Evolutionary conservation across 2,329 filamentous ascomycete species (phyloP).

Genomic region (Cladorrhinum sp.): DNA sequence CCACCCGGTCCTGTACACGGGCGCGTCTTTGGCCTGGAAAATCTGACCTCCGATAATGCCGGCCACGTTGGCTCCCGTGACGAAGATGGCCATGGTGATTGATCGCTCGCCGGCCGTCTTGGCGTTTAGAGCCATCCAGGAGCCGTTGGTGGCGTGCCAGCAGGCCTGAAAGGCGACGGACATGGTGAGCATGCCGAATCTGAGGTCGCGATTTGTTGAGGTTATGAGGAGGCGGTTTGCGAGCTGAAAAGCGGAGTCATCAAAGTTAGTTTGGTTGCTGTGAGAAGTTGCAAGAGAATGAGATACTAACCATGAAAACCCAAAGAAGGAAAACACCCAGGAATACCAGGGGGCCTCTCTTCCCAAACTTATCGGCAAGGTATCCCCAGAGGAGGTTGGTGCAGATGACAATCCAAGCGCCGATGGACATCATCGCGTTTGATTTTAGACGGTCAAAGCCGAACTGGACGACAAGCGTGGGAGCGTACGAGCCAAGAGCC

Average conservation of each 20-base stretch:
- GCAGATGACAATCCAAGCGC: slow-evolving; percentile 35
- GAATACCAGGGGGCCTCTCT: slow-evolving; percentile 30
- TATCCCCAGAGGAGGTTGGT: slow-evolving; percentile 35
- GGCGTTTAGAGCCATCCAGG: slow-evolving; percentile 26
- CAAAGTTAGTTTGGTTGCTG: not conserved
- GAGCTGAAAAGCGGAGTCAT: slow-evolving; percentile 20
- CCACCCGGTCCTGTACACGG: slow-evolving; percentile 25
- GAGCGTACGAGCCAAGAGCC: slow-evolving; percentile 32
- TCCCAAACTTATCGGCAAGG: slow-evolving; percentile 26
- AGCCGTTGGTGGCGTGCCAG: slow-evolving; percentile 29
- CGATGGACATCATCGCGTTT: slow-evolving; percentile 37
- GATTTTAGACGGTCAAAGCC: slow-evolving; percentile 36
- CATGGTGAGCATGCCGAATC: slow-evolving; percentile 31
- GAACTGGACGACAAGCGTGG: slow-evolving; percentile 34
- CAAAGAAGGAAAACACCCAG: slow-evolving; percentile 30
- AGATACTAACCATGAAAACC: slow-evolving; percentile 28
- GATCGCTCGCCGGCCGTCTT: slow-evolving; percentile 24
- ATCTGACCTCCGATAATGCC: slow-evolving; percentile 28
- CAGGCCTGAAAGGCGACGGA: slow-evolving; percentile 29
- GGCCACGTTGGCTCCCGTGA: slow-evolving; percentile 27
- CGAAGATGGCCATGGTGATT: slow-evolving; percentile 27
- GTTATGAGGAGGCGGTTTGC: slow-evolving; percentile 30
- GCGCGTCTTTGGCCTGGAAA: slow-evolving; percentile 24
- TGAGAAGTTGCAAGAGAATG: not conserved
- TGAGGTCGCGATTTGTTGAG: slow-evolving; percentile 26